Percentiles rank a stretch among this genome's conserved stretches.
Evolutionary conservation across 352 stramenopile species (phyloP).

Genomic region (Phytophthora sansomeana): DNA sequence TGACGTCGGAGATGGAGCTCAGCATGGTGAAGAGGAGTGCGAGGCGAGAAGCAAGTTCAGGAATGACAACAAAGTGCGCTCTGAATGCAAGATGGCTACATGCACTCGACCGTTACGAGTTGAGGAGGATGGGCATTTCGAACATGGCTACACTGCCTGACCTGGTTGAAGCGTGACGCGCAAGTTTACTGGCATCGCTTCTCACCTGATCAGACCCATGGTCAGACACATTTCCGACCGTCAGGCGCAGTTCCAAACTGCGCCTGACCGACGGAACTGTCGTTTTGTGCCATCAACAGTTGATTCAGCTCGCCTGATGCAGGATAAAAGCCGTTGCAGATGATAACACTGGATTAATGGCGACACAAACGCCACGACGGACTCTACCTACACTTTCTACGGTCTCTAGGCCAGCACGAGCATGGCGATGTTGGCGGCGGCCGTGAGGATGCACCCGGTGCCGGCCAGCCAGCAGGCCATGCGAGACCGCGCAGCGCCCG

Average conservation of each 20-base stretch:
- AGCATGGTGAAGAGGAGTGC: constrained; percentile 16
- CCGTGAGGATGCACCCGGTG: constrained; percentile 30
- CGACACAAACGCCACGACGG: background rate
- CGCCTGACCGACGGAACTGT: too few relatives aligned
- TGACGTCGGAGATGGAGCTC: constrained; percentile 29
- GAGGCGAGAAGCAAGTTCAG: constrained; percentile 14
- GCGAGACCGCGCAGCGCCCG: constrained; percentile 25
- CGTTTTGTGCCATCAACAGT: too few relatives aligned
- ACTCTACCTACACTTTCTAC: background rate
- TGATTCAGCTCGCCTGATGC: too few relatives aligned
- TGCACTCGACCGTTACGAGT: background rate
- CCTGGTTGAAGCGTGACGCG: constrained; percentile 7
- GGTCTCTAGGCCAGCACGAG: constrained; percentile 21
- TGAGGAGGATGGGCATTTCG: background rate
- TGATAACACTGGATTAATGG: constrained; percentile 9
- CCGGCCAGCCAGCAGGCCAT: constrained; percentile 46
- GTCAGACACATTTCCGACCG: constrained; percentile 4
- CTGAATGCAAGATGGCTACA: too few relatives aligned
- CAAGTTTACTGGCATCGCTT: background rate
- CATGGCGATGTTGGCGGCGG: constrained; percentile 30
- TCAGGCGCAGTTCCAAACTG: background rate
- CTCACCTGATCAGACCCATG: background rate
- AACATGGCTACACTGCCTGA: constrained; percentile 14
- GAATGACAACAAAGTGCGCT: too few relatives aligned
- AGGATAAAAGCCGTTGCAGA: too few relatives aligned